Base-by-base conservation (phyloP, 768 basidiomycete species). In the Sporobolomyces phaffii region DNA sequence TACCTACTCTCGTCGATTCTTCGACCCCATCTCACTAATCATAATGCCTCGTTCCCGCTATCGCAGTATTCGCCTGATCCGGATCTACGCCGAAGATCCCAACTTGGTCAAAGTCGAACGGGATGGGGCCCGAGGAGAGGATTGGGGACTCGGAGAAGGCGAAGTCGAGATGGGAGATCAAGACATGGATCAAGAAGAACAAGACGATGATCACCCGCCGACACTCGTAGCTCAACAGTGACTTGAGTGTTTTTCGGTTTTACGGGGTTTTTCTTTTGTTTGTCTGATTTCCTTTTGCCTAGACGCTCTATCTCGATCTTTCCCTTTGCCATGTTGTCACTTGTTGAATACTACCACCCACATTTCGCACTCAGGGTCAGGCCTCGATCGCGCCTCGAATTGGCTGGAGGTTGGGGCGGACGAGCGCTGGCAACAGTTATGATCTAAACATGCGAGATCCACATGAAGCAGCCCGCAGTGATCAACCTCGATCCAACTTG, bases 141-240 rank as follows among this genome's bases (percentile, higher is more conserved):
- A 49, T 38, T 72, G 65, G 62, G 56, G 36, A 1, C 20, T 68
- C 31, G 70, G 70, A 15, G 70, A 68, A 38, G 63, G 62, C 31
- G 70, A 72, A 65, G 62, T 64, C 62, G 70, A 48, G 20, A 64
- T 61, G 62, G 70, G 54, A 13, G 59, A 61, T 2, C 53, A 29
- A 26, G 52, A 36, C 24, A n/a, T n/a, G n/a, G n/a, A n/a, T n/a
- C n/a, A n/a, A n/a, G 58, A 41, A 11, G 58, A 24, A 7, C 40
- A 18, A 18, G 56, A 57, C 40, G 54, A 57, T 5, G 40, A 45
- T 11, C 11, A 51, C 22, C 29, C 50, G 6, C 50, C 50, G 31
- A 31, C 50, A 20, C 50, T 51, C 33, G 50, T 51, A 8, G 44
- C 9, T 9, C 44, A 52, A 20, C 11, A 7, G 22, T 17, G 44